phyloP scores from a whole-genome alignment of 2,329 filamentous ascomycete species.

The Aspergillus ochraceus region DNA sequence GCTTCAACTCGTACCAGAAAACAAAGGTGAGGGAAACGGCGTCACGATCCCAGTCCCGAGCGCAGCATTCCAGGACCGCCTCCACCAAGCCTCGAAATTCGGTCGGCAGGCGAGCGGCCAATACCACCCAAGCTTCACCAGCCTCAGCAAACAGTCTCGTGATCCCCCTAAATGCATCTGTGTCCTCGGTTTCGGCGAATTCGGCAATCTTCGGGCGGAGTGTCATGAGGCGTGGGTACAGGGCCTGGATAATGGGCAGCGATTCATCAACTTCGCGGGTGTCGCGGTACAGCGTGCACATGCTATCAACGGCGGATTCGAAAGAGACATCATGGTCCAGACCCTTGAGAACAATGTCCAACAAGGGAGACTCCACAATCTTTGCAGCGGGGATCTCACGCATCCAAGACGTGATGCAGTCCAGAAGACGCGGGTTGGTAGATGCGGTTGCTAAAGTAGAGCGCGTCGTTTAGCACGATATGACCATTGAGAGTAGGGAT shows the following conservation, averaged over 20 bases:
- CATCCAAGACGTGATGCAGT: constrained; percentile 96
- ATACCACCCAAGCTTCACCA: constrained; percentile 89
- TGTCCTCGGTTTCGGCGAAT: constrained; percentile 76
- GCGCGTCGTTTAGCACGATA: constrained; percentile 17
- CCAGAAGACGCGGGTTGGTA: constrained; percentile 84
- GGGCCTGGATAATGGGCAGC: constrained; percentile 72
- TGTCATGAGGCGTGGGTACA: constrained; percentile 78
- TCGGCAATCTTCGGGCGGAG: constrained; percentile 75
- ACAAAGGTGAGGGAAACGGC: constrained; percentile 91
- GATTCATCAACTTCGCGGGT: constrained; percentile 93
- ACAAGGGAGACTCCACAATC: constrained; percentile 80
- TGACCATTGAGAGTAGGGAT: neutral
- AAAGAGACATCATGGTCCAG: constrained; percentile 75
- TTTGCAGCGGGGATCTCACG: constrained; percentile 83
- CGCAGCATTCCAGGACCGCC: constrained; percentile 85
- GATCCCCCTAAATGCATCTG: constrained; percentile 80
- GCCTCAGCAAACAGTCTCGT: constrained; percentile 91
- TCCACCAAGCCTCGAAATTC: constrained; percentile 86
- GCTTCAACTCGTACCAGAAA: constrained; percentile 98
- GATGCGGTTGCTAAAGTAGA: constrained; percentile 64
- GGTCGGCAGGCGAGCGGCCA: constrained; percentile 78
- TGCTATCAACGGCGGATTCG: constrained; percentile 84
- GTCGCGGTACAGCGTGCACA: constrained; percentile 88
- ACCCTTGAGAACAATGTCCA: constrained; percentile 77
- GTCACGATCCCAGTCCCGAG: constrained; percentile 82